Conservation (phyloP, 306 rosid genomes). For the Lathyrus sativus region DNA sequence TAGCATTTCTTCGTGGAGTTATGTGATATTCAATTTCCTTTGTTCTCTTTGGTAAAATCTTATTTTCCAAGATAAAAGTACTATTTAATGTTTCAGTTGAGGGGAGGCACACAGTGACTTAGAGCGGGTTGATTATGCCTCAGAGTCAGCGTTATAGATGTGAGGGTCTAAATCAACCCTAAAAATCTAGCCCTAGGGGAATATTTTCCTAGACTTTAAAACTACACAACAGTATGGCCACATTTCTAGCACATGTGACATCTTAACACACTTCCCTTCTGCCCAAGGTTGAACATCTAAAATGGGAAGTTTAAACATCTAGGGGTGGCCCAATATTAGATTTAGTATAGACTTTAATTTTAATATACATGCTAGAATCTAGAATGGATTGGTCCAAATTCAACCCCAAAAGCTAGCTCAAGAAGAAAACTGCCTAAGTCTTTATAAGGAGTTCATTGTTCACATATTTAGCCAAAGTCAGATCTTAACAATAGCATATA, state of each 20-base stretch:
- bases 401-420: background rate
- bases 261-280: background rate
- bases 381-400: background rate
- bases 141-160: background rate
- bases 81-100: background rate
- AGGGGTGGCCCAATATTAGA: background rate
- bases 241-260: background rate
- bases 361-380: background rate
- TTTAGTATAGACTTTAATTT: background rate
- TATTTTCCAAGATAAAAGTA: background rate
- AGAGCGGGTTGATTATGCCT: background rate
- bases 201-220: background rate
- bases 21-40: background rate
- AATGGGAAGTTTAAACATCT: background rate
- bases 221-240: background rate
- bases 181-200: background rate
- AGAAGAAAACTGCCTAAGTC: background rate
- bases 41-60: background rate
- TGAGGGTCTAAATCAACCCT: background rate
- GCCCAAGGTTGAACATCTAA: background rate
- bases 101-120: background rate
- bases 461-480: background rate
- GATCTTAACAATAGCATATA: conserved; percentile 21
- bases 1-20: background rate
- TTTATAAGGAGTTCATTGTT: background rate